Conservation (phyloP, 345 rosid species). For the Eucalyptus marginata region DNA sequence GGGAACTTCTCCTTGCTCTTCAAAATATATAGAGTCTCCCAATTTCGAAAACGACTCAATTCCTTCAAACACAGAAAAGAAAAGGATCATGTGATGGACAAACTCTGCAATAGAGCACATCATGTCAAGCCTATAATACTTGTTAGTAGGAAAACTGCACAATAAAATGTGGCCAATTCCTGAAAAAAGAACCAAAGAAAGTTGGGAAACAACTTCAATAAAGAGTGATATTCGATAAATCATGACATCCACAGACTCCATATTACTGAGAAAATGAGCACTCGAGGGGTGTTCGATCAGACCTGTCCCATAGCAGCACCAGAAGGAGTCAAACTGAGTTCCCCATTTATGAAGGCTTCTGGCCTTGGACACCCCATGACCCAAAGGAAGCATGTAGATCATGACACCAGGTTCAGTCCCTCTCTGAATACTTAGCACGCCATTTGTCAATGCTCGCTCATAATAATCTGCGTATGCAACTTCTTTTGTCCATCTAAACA, state of each 20-base stretch:
- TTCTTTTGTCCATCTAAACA: slow-evolving; percentile 91
- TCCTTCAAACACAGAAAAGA: slow-evolving; percentile 14
- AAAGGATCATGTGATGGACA: not conserved
- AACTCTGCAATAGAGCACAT: not conserved
- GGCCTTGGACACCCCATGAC: slow-evolving; percentile 71
- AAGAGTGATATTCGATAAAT: not conserved
- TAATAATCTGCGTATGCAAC: slow-evolving; percentile 84
- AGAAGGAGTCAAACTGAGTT: slow-evolving; percentile 50
- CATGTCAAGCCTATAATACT: not conserved
- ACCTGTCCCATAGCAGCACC: slow-evolving; percentile 99
- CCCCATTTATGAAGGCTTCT: slow-evolving; percentile 82
- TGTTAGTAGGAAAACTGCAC: not conserved
- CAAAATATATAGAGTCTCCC: slow-evolving; percentile 91
- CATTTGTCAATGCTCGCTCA: slow-evolving; percentile 84
- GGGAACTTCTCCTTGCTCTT: slow-evolving; percentile 54
- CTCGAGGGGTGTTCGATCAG: not conserved
- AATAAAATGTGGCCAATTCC: not conserved
- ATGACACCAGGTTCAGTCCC: slow-evolving; percentile 83
- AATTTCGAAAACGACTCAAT: slow-evolving; percentile 87
- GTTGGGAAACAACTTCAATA: not conserved
- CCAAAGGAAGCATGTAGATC: slow-evolving; percentile 95
- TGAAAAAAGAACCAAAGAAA: not conserved
- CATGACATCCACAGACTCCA: not conserved
- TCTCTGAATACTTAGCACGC: slow-evolving; percentile 84
- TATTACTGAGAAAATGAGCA: not conserved